Conservation (phyloP, 192 early-diverging fungal genomes). For the Coemansia sp. region DNA sequence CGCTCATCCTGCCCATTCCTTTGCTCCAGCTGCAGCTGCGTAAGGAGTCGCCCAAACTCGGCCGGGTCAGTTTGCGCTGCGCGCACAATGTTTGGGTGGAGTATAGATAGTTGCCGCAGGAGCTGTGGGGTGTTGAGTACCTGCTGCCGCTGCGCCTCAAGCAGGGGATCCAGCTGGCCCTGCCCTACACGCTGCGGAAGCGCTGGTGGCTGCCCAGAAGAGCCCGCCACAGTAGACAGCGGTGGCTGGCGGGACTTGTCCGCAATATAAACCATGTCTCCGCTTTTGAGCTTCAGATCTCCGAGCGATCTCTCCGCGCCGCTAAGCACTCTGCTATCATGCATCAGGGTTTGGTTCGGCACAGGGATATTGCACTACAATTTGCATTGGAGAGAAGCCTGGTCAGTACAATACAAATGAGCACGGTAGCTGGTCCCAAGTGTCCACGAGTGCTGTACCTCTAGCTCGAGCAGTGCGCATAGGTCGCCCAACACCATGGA, state of each 20-base stretch:
- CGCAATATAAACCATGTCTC: slow-evolving; percentile 72
- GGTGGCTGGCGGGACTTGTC: slow-evolving; percentile 15
- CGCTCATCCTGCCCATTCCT: neutral
- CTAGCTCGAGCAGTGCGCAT: slow-evolving; percentile 81
- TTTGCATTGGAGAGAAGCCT: neutral
- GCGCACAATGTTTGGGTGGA: slow-evolving; percentile 26
- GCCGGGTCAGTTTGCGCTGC: slow-evolving; percentile 30
- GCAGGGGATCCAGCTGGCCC: slow-evolving; percentile 2
- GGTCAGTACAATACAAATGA: neutral
- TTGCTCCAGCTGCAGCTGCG: slow-evolving; percentile 14
- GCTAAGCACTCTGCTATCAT: slow-evolving; percentile 63
- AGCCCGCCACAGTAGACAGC: neutral
- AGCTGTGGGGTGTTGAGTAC: slow-evolving; percentile 31
- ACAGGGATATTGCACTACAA: slow-evolving; percentile 64
- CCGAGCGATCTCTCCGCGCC: slow-evolving; percentile 64
- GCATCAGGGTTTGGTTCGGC: slow-evolving; percentile 60
- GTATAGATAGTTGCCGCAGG: slow-evolving; percentile 22
- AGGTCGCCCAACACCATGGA: slow-evolving; percentile 77
- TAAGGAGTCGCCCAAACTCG: slow-evolving; percentile 20
- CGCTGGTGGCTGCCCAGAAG: slow-evolving; percentile 9
- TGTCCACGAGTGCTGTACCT: slow-evolving; percentile 45
- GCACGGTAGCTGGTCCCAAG: neutral
- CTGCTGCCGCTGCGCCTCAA: slow-evolving; percentile 38
- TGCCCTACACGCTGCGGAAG: neutral
- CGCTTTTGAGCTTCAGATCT: slow-evolving; percentile 63